Evolutionary conservation across 2,329 filamentous ascomycete species (phyloP).

Genomic region (Fulvia fulva): DNA sequence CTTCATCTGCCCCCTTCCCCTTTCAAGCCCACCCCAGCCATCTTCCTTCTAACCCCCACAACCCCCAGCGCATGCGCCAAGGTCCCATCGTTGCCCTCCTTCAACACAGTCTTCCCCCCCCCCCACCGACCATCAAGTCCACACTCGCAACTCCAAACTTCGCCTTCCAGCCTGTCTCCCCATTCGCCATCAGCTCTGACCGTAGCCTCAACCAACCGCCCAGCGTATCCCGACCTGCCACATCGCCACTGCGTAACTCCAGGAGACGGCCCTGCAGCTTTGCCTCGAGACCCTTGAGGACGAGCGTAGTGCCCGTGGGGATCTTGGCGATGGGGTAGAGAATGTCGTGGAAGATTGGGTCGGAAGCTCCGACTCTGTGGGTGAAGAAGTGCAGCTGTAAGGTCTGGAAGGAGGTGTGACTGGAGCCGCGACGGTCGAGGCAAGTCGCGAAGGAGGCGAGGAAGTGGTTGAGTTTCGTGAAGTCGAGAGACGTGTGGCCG

Average conservation of each 20-base stretch:
- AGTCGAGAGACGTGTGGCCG: not conserved
- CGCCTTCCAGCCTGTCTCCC: not conserved
- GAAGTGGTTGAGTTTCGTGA: not conserved
- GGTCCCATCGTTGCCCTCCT: not conserved
- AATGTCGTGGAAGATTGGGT: not conserved
- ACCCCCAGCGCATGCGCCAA: not conserved
- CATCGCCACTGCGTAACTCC: not conserved
- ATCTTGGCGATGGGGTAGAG: not conserved
- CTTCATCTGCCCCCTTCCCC: not conserved
- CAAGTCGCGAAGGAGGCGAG: not conserved
- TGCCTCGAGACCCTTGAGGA: not conserved
- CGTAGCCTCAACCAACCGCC: not conserved
- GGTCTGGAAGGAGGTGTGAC: not conserved
- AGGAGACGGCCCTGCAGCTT: not conserved
- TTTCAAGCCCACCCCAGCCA: not conserved
- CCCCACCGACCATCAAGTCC: not conserved
- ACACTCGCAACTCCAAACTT: not conserved
- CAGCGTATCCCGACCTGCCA: not conserved
- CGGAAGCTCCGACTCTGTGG: not conserved
- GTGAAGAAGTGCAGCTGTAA: not conserved
- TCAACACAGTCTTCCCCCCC: not conserved
- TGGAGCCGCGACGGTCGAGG: not conserved
- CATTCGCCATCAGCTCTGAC: not conserved
- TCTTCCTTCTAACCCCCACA: not conserved
- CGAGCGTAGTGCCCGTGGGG: not conserved